Evolutionary conservation across 306 rosid genomes (phyloP), one percentile per base, ranked within the genome.

Genomic region (Castanea mollissima): DNA sequence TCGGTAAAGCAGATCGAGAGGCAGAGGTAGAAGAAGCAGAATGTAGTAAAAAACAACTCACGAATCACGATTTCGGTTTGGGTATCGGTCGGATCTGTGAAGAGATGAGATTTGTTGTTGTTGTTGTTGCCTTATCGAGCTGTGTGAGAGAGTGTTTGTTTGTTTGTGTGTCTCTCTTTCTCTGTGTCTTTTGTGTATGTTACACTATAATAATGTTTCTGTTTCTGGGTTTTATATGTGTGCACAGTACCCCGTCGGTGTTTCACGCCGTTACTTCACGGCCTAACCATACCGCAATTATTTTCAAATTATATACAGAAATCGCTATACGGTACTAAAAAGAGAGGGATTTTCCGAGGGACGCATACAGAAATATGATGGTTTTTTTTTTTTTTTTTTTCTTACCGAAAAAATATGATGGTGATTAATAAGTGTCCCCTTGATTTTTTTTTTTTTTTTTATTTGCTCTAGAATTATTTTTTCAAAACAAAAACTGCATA

Each of bases 241-340:
- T 69, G 31, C 38, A 16, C 23, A 49, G 79, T 65, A 73, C 67
- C 74, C 76, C 88, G 92, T 94, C 91, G 89, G 90, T 87, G 69
- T 76, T 77, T 80, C 79, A 80, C 96, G 87, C 84, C 94, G 94
- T 85, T 81, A 75, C 71, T 73, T 91, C 68, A 90, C 95, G 91
- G 77, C n/a, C 84, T 76, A 71, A 65, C 12, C 12, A 8, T 8
- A 8, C 0, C 14, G 75, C n/a, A 73, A n/a, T 25, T 21, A 64
- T 79, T 56, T 83, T 59, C 20, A 57, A 57, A 57, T 57, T 57
- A 57, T 57, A 8, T 41, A 41, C 46, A 8, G 46, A 41, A 41
- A 41, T 41, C 46, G 12, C 46, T 41, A 41, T 41, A 41, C 46
- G 46, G 46, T 41, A 25, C 27, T 25, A 19, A 16, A n/a, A 57